Evolutionary conservation across 2,329 filamentous ascomycete species (phyloP), one percentile per base, ranked within the genome.

Genomic region (Nemania abortiva): DNA sequence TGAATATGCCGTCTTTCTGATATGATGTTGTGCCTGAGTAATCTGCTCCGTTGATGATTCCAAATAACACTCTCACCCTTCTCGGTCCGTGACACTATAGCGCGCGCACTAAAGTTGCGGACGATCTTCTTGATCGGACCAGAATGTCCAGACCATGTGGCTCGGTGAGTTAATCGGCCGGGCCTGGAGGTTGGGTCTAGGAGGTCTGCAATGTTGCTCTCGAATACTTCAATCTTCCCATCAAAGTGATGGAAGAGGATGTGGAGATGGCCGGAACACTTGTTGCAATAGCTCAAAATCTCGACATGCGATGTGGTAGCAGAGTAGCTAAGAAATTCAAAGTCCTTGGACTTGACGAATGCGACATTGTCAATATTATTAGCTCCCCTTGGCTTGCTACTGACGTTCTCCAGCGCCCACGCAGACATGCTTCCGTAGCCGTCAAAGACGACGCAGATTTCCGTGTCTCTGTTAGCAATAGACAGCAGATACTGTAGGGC

Each of bases 351-450:
- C 75, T 92, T 89, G 29, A 95, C 88, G 76, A 97, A 92, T 1
- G 93, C 90, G 73, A 98, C 90, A 76, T 94, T 96, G 83, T 96
- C 97, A n/a, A 95, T 88, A 70, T 90, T 89, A 31, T 89, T 85
- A 3, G 87, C 85, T 68, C 88, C 88, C 73, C 88, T 89, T 37
- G 86, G 84, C 76, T 91, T 93, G 74, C 88, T 90, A 42, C 92
- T 91, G 22, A 97, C 88, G 76, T 95, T 95, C 79, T 98, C 95
- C 65, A 99, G 82, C 0, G 94, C 95, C 93, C 95, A 98, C 0
- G 93, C 94, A 49, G 93, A 94, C 91, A 98, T 93, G 72, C 91
- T 90, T 0, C 95, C 95, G 56, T 87, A 84, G n/a, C 91, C 90
- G 79, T 98, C 94, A 56, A 97, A 84, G 9, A 95, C 90, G 27